Conservation (phyloP, 2,329 filamentous ascomycete genomes). For the Fusarium pseudocircinatum region DNA sequence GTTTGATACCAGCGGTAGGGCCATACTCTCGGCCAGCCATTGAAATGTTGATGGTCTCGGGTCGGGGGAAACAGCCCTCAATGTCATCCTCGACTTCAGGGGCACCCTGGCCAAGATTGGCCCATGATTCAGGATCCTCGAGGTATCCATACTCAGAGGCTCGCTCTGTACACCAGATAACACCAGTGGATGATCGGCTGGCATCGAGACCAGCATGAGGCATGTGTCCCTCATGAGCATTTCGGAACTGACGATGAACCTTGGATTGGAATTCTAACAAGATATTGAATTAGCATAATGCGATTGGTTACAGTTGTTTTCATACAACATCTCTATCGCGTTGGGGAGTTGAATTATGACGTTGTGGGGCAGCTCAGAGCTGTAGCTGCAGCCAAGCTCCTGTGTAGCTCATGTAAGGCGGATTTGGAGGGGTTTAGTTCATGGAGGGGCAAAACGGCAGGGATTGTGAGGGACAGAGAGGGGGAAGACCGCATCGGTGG, state of each 20-base stretch:
- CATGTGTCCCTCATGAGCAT: constrained; percentile 89
- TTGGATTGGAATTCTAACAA: constrained; percentile 67
- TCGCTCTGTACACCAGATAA: constrained; percentile 91
- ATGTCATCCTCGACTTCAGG: constrained; percentile 96
- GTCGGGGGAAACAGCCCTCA: constrained; percentile 85
- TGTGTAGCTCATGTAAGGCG: constrained; percentile 6
- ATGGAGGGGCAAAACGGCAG: constrained; percentile 23
- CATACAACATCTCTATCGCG: neutral
- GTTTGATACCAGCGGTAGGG: constrained; percentile 93
- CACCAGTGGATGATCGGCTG: constrained; percentile 87
- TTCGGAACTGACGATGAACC: constrained; percentile 88
- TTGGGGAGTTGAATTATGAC: constrained; percentile 19
- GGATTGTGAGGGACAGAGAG: constrained; percentile 8
- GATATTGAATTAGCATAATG: neutral
- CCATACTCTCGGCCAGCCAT: constrained; percentile 88
- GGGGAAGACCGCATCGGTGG: constrained; percentile 27
- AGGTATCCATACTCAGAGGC: constrained; percentile 89
- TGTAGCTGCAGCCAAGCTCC: constrained; percentile 15
- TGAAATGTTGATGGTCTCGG: constrained; percentile 79
- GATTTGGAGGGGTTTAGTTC: constrained; percentile 27
- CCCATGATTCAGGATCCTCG: constrained; percentile 85
- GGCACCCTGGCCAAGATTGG: constrained; percentile 92
- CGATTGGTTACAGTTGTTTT: neutral
- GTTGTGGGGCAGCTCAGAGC: constrained; percentile 21
- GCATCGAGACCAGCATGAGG: constrained; percentile 92